Evolutionary conservation across 805 yeast species (phyloP).

Genomic region (Saccharomycopsis sp.): DNA sequence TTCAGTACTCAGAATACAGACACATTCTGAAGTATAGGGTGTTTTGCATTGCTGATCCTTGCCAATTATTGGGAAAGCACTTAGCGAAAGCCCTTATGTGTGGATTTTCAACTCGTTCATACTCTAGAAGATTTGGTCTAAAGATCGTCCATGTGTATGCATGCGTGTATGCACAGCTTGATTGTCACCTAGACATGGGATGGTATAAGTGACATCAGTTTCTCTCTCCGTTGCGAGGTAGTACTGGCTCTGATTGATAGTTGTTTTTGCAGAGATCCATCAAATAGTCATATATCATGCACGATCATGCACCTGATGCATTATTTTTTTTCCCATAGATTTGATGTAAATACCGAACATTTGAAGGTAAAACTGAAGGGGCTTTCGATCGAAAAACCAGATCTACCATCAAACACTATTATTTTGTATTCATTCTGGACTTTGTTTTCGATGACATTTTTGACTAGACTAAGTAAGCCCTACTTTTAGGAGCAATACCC

Average conservation of each 20-base stretch:
- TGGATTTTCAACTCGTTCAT: background rate
- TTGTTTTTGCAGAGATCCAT: background rate
- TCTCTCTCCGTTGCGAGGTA: too few relatives aligned
- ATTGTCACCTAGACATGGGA: background rate
- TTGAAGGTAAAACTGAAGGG: background rate
- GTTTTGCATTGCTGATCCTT: background rate
- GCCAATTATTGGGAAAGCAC: background rate
- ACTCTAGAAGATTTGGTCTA: too few relatives aligned
- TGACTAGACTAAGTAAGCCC: too few relatives aligned
- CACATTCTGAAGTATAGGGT: background rate
- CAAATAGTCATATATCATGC: background rate
- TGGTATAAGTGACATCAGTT: background rate
- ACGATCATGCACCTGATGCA: background rate
- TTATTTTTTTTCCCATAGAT: background rate
- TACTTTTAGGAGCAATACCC: background rate
- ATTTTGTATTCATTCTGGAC: too few relatives aligned
- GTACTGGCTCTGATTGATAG: too few relatives aligned
- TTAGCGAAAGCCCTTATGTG: background rate
- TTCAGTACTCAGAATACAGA: background rate
- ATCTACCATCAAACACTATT: too few relatives aligned
- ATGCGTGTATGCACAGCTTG: background rate
- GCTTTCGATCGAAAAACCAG: background rate
- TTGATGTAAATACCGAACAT: background rate
- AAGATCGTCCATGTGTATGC: background rate
- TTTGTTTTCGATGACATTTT: too few relatives aligned